phyloP scores from a whole-genome alignment of 2,329 filamentous ascomycete genomes.

The Cyphellophora attinorum region DNA sequence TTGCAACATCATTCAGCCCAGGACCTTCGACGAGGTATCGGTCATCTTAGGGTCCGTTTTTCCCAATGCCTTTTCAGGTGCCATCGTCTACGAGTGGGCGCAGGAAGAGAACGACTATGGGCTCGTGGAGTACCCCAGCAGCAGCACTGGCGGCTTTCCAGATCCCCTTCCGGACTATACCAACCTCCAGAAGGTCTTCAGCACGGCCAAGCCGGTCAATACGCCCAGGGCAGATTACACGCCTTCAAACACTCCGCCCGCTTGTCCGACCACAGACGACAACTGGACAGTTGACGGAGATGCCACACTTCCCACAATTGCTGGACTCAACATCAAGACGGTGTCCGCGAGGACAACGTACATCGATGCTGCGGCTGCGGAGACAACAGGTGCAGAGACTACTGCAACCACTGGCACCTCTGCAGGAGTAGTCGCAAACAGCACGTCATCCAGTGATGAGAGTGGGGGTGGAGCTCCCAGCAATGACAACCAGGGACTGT shows the following conservation, averaged over 20 bases:
- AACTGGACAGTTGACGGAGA: too few species aligned
- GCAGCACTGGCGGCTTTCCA: slow-evolving; percentile 56
- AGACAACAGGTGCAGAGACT: too few species aligned
- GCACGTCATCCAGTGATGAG: too few species aligned
- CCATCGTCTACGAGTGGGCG: slow-evolving; percentile 99
- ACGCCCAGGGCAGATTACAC: slow-evolving; percentile 52
- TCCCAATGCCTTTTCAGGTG: slow-evolving; percentile 81
- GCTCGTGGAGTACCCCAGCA: too few species aligned
- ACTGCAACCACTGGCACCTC: too few species aligned
- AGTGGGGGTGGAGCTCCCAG: too few species aligned
- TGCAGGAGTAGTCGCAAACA: too few species aligned
- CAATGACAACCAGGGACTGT: too few species aligned
- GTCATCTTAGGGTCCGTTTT: slow-evolving; percentile 74
- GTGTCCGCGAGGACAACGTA: too few species aligned
- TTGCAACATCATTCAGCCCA: slow-evolving; percentile 67
- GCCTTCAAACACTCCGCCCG: slow-evolving; percentile 59
- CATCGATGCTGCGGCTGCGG: too few species aligned
- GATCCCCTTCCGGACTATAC: slow-evolving; percentile 65
- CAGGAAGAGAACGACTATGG: slow-evolving; percentile 82
- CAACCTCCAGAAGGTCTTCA: slow-evolving; percentile 60
- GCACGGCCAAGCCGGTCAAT: slow-evolving; percentile 55
- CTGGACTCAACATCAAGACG: too few species aligned
- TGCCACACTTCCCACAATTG: too few species aligned
- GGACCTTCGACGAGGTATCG: slow-evolving; percentile 75
- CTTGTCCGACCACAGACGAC: slow-evolving; percentile 59